Evolutionary conservation across 257 asterid genomes (phyloP).

Genomic region (Coffea eugenioides): DNA sequence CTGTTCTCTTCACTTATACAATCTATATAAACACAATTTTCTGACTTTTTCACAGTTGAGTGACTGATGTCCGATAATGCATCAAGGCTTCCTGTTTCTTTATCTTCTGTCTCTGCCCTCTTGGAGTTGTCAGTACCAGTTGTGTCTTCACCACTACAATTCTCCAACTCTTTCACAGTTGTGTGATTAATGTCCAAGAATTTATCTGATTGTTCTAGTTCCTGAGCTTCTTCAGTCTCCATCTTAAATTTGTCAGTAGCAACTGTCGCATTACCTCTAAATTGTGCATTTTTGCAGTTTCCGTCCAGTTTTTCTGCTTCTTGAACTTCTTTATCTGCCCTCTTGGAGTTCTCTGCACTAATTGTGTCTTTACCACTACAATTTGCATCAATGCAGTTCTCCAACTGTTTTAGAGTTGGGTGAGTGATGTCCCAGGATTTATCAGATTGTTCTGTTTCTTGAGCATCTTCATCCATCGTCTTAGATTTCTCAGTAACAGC

Average conservation of each 20-base stretch:
- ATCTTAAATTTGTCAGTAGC: not conserved
- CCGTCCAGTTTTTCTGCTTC: not conserved
- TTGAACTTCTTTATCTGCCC: not conserved
- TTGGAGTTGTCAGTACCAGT: not conserved
- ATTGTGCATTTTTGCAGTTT: conserved; percentile 9
- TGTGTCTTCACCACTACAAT: conserved; percentile 18
- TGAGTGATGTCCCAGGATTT: conserved; percentile 3
- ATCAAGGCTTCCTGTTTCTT: conserved; percentile 1
- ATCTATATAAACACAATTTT: conserved; percentile 13
- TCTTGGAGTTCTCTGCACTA: not conserved
- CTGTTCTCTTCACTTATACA: conserved; percentile 18
- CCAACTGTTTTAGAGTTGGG: not conserved
- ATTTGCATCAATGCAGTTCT: conserved; percentile 9
- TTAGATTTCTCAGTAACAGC: no score
- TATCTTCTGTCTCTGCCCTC: not conserved
- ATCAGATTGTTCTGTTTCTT: not conserved
- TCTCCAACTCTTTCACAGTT: not conserved
- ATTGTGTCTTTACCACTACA: conserved; percentile 16
- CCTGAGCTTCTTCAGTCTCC: not conserved
- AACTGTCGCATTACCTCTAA: conserved; percentile 13
- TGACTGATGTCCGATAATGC: not conserved
- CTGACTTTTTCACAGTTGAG: not conserved
- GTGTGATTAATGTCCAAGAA: not conserved
- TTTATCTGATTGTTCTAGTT: not conserved
- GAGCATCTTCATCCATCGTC: not conserved